Conservation (phyloP, 768 basidiomycete species). For the Mycena sanguinolenta region DNA sequence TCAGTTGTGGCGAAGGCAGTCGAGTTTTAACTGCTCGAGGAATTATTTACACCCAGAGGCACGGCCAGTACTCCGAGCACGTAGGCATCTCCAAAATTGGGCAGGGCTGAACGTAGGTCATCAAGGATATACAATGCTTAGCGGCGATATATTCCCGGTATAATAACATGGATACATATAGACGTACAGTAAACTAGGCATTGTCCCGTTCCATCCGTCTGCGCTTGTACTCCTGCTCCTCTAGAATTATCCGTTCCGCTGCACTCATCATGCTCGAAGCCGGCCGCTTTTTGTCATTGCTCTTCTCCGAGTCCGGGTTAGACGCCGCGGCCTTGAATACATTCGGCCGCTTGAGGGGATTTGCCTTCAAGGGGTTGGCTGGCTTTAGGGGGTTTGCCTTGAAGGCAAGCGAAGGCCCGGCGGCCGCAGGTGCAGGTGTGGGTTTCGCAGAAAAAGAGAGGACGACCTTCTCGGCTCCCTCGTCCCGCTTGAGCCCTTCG, state of each 20-base stretch:
- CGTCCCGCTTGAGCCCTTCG: constrained; percentile 79
- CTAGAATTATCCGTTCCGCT: constrained; percentile 87
- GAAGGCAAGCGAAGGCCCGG: constrained; percentile 57
- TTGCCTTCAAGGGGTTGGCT: constrained; percentile 40
- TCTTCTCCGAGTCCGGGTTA: constrained; percentile 38
- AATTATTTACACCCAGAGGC: no score
- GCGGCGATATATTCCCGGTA: background rate
- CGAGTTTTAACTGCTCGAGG: no score
- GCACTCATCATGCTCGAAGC: constrained; percentile 76
- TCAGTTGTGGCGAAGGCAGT: no score
- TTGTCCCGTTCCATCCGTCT: constrained; percentile 70
- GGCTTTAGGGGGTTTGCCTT: constrained; percentile 77
- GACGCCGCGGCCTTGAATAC: constrained; percentile 72
- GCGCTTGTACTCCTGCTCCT: constrained; percentile 92
- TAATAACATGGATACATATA: background rate
- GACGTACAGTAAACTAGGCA: background rate
- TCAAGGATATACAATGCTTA: background rate
- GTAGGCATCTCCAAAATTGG: no score
- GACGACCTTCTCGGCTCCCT: constrained; percentile 79
- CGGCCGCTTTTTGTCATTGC: constrained; percentile 71
- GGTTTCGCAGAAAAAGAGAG: constrained; percentile 78
- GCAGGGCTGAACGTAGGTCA: no score
- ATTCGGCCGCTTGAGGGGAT: constrained; percentile 77
- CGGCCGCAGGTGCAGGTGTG: constrained; percentile 47
- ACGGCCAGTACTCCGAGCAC: no score